Evolutionary conservation across 2,329 filamentous ascomycete genomes (phyloP).

Genomic region (Graphilbum ipis-grandicollis): DNA sequence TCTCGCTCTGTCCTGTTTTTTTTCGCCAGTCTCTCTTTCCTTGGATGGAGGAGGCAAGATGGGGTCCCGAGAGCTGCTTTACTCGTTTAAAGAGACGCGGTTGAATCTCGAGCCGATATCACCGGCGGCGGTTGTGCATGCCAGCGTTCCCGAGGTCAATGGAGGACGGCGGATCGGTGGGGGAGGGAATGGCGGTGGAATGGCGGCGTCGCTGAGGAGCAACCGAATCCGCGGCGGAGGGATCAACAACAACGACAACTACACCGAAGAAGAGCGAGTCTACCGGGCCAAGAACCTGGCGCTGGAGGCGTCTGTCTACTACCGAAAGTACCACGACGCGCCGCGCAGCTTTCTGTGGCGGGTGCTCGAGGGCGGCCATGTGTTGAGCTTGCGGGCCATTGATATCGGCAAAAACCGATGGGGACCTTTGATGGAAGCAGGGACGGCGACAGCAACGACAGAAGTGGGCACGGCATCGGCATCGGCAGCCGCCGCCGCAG

Average conservation of each 20-base stretch:
- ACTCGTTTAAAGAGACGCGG: conserved; percentile 73
- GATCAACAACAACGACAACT: conserved; percentile 16
- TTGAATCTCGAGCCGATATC: conserved; percentile 63
- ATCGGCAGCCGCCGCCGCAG: no score
- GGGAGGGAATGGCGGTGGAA: conserved; percentile 4
- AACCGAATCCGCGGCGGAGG: conserved; percentile 19
- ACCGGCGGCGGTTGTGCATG: conserved; percentile 50
- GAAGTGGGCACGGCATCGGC: no score
- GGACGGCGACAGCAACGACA: no score
- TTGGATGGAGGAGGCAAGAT: conserved; percentile 50
- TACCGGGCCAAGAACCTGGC: conserved; percentile 63
- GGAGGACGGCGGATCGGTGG: conserved; percentile 8
- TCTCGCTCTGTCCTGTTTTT: not conserved
- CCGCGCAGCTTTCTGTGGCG: conserved; percentile 87
- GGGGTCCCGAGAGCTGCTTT: conserved; percentile 43
- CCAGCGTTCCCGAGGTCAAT: conserved; percentile 43
- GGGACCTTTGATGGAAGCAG: conserved; percentile 30
- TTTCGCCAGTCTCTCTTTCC: no score
- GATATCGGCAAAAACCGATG: conserved; percentile 76
- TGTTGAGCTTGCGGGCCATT: conserved; percentile 67
- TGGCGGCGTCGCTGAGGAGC: conserved; percentile 6
- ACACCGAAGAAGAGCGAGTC: conserved; percentile 48
- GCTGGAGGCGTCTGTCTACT: conserved; percentile 66
- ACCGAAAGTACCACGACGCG: conserved; percentile 56
- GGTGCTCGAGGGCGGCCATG: conserved; percentile 59